These are phyloP conservation scores for Chytridium lagenaria DNA, from an alignment of 371 early-diverging fungal genomes.

Conservation along the genomic window DNA sequence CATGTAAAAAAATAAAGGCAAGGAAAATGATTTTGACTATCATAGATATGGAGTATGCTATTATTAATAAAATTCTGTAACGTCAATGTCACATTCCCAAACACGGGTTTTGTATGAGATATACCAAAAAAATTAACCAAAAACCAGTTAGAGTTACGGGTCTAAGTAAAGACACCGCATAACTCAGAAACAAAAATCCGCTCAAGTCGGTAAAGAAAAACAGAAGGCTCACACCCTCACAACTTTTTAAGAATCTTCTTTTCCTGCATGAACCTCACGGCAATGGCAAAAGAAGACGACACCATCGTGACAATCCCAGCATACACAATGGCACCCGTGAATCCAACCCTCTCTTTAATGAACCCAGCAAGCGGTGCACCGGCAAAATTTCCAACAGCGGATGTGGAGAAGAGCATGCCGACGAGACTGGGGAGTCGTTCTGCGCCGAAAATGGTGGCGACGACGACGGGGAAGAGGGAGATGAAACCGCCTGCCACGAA, in stretches of 20 bases:
- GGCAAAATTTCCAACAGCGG: slow-evolving; percentile 30
- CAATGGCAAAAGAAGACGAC: slow-evolving; percentile 18
- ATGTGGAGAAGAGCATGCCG: slow-evolving; percentile 25
- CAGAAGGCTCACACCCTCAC: no score
- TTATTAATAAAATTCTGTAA: no score
- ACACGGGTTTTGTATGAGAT: no score
- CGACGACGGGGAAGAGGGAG: slow-evolving; percentile 35
- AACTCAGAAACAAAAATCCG: no score
- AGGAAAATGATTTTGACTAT: no score
- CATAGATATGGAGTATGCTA: no score
- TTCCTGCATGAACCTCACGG: slow-evolving; percentile 25
- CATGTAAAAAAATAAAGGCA: no score
- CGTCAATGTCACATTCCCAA: no score
- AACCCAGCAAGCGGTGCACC: slow-evolving; percentile 27
- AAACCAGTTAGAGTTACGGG: no score
- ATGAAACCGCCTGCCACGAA: slow-evolving; percentile 36
- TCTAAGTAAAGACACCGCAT: no score
- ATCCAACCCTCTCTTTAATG: slow-evolving; percentile 26
- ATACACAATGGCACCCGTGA: slow-evolving; percentile 27
- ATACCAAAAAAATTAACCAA: no score
- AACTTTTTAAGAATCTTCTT: slow-evolving; percentile 12
- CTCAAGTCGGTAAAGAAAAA: no score
- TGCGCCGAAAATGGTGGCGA: slow-evolving; percentile 30
- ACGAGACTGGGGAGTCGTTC: slow-evolving; percentile 27
- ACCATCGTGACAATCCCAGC: slow-evolving; percentile 26